These are phyloP conservation scores for Aureobasidium pullulans DNA, from an alignment of 2,329 filamentous ascomycete genomes.

Conservation along the genomic window DNA sequence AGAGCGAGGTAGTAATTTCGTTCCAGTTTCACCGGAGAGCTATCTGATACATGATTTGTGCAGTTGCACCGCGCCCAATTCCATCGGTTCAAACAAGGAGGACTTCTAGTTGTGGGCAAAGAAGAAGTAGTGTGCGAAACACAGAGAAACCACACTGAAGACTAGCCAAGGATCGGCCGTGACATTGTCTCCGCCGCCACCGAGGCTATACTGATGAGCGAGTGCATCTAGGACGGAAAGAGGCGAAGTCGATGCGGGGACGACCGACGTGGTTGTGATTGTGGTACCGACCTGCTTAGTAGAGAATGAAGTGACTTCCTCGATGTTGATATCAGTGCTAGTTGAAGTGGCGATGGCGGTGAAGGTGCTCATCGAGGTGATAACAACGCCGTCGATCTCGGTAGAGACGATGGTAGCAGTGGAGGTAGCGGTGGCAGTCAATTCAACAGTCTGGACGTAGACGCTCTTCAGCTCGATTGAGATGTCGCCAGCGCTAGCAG, in stretches of 20 bases:
- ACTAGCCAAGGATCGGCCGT: not conserved
- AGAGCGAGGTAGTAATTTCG: not conserved
- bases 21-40: not conserved
- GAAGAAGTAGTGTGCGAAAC: not conserved
- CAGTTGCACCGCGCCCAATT: not conserved
- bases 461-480: conserved; percentile 2
- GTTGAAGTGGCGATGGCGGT: not conserved
- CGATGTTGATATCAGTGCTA: not conserved
- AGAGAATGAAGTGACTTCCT: not conserved
- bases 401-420: not conserved
- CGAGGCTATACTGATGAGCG: not conserved
- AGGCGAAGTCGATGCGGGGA: not conserved
- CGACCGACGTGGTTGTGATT: not conserved
- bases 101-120: not conserved
- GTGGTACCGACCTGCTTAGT: not conserved
- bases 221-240: not conserved
- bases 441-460: not conserved
- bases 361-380: not conserved
- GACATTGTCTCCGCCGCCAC: not conserved
- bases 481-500: not conserved
- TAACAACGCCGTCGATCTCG: not conserved
- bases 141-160: not conserved
- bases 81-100: not conserved
- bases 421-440: not conserved
- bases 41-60: not conserved